These are phyloP conservation scores for Cantharellus anzutake DNA, from an alignment of 768 basidiomycete species.

Conservation along the genomic window DNA sequence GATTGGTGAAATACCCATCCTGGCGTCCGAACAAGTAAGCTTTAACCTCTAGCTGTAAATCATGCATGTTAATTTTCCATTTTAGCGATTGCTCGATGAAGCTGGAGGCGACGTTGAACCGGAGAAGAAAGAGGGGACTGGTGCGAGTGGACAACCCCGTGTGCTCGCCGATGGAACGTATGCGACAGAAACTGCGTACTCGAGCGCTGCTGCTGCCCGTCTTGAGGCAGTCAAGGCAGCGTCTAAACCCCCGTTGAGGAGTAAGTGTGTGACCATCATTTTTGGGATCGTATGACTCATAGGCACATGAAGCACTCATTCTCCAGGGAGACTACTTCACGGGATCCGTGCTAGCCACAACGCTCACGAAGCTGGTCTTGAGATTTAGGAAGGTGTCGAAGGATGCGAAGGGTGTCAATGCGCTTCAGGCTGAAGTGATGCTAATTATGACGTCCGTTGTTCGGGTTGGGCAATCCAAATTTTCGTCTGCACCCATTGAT, in stretches of 20 bases:
- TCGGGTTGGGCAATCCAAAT: conserved; percentile 93
- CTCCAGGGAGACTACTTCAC: conserved; percentile 97
- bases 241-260: conserved; percentile 74
- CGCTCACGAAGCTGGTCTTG: conserved; percentile 81
- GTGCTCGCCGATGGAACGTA: conserved; percentile 95
- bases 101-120: conserved; percentile 36
- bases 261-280: conserved; percentile 21
- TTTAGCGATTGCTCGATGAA: conserved; percentile 46
- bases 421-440: conserved; percentile 85
- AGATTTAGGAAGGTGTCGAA: conserved; percentile 33
- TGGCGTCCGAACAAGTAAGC: conserved; percentile 65
- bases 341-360: conserved; percentile 71
- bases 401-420: conserved; percentile 42
- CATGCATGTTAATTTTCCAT: neutral
- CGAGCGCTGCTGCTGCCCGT: conserved; percentile 32
- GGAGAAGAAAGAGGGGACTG: conserved; percentile 20
- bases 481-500: conserved; percentile 86
- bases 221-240: conserved; percentile 74
- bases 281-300: neutral
- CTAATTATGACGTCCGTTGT: conserved; percentile 95
- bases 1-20: conserved; percentile 91
- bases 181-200: conserved; percentile 86
- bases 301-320: conserved; percentile 39
- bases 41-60: conserved; percentile 7
- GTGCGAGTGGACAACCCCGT: conserved; percentile 24